A percentile compares a stretch with the other conserved stretches of the same genome.
These are phyloP conservation scores for Fraxinus sp. DNA, from an alignment of 305 asterid species.

Conservation along the genomic window DNA sequence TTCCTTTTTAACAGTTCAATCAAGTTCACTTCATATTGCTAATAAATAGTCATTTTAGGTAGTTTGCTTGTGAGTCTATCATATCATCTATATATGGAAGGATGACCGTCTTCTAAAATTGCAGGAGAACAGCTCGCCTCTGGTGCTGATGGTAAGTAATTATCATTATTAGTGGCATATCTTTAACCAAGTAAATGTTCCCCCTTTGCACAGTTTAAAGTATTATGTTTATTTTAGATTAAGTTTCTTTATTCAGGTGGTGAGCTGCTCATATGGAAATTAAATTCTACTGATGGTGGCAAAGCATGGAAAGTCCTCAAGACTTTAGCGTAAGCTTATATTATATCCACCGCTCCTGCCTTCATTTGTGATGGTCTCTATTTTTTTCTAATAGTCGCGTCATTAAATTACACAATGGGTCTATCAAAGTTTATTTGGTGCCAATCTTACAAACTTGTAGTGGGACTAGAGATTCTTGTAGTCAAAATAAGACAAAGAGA, in stretches of 20 bases:
- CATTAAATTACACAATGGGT: not conserved
- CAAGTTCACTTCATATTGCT: not conserved
- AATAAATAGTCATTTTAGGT: not conserved
- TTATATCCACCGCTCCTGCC: not conserved
- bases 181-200: constrained; percentile 18
- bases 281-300: constrained; percentile 58
- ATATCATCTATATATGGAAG: constrained; percentile 1
- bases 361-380: not conserved
- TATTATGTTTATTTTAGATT: constrained; percentile 4
- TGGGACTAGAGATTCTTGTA: not conserved
- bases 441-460: not conserved
- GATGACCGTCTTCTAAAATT: constrained; percentile 25
- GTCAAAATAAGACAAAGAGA: not conserved
- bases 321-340: constrained; percentile 65
- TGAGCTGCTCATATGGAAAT: constrained; percentile 78
- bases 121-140: constrained; percentile 93
- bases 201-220: constrained; percentile 1
- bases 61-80: constrained; percentile 18
- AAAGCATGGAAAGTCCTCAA: constrained; percentile 78
- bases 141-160: constrained; percentile 84
- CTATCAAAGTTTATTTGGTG: not conserved
- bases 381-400: constrained; percentile 11
- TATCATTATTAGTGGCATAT: constrained; percentile 11
- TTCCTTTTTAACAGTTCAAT: not conserved
- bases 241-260: constrained; percentile 57